Percentiles rank a stretch among this genome's conserved stretches.
These are phyloP conservation scores for Fusarium hainanense DNA, from an alignment of 2,329 filamentous ascomycete genomes.

Conservation along the genomic window DNA sequence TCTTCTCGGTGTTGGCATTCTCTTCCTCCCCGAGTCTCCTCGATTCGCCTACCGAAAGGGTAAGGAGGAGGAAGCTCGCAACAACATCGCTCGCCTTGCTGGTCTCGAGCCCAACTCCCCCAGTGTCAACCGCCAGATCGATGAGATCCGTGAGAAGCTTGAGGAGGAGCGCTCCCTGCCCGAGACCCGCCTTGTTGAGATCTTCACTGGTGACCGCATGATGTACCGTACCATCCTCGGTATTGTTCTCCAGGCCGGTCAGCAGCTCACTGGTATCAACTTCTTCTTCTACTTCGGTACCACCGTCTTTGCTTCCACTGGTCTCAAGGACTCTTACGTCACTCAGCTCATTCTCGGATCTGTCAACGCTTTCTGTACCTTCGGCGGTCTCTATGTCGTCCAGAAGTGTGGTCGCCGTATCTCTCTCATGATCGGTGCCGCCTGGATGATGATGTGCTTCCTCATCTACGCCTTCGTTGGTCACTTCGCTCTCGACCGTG, in stretches of 20 bases:
- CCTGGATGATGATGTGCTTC: conserved; percentile 69
- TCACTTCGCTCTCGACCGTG: conserved; percentile 56
- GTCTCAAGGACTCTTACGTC: conserved; percentile 72
- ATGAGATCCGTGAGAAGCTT: conserved; percentile 63
- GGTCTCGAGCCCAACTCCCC: conserved; percentile 54
- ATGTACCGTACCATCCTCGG: conserved; percentile 71
- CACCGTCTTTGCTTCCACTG: conserved; percentile 73
- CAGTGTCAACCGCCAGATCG: conserved; percentile 60
- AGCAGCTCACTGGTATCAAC: conserved; percentile 71
- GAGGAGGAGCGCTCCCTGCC: conserved; percentile 58
- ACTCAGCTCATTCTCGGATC: conserved; percentile 75
- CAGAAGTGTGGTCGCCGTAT: conserved; percentile 73
- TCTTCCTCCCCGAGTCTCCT: conserved; percentile 66
- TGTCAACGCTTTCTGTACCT: conserved; percentile 75
- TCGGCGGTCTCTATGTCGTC: conserved; percentile 72
- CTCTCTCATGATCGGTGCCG: conserved; percentile 70
- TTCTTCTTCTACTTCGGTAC: conserved; percentile 76
- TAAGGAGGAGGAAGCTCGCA: conserved; percentile 59
- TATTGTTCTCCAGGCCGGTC: conserved; percentile 70
- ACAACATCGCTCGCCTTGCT: conserved; percentile 59
- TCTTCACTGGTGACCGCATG: conserved; percentile 76
- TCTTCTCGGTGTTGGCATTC: conserved; percentile 61
- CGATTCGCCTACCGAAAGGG: conserved; percentile 62
- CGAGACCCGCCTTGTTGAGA: conserved; percentile 65
- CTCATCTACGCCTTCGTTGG: conserved; percentile 63